Evolutionary conservation across 1,139 yeast genomes (phyloP).

Genomic region (Scheffersomyces insectosa): DNA sequence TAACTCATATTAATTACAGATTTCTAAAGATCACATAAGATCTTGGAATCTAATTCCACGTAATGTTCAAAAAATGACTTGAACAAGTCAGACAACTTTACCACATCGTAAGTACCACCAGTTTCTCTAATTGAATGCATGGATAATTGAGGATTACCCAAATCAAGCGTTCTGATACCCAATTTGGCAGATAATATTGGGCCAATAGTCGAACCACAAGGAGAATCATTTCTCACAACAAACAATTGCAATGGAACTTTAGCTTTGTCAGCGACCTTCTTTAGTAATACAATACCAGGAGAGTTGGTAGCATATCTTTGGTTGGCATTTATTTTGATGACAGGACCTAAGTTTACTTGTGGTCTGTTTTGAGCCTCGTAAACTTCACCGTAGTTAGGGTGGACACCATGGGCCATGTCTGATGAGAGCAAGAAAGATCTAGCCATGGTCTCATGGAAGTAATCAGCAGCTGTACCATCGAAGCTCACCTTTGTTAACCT

Average conservation of each 20-base stretch:
- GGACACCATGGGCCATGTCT: constrained; percentile 96
- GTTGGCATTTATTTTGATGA: constrained; percentile 88
- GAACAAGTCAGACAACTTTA: constrained; percentile 61
- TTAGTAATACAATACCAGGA: constrained; percentile 78
- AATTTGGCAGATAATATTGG: constrained; percentile 87
- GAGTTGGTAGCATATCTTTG: constrained; percentile 95
- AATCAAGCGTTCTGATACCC: constrained; percentile 86
- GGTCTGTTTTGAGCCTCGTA: constrained; percentile 84
- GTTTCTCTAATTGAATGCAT: constrained; percentile 98
- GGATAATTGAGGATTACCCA: constrained; percentile 91
- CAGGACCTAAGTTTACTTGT: constrained; percentile 83
- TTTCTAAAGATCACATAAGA: constrained; percentile 22
- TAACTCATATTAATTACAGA: not conserved
- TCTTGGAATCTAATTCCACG: constrained; percentile 26
- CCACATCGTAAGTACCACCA: constrained; percentile 79
- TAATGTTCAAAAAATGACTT: constrained; percentile 55
- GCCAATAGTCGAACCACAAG: constrained; percentile 97
- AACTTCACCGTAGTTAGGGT: constrained; percentile 80
- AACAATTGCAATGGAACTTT: constrained; percentile 76
- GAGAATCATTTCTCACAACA: constrained; percentile 88
- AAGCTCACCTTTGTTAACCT: constrained; percentile 56
- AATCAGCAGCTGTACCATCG: constrained; percentile 15
- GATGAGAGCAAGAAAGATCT: constrained; percentile 88
- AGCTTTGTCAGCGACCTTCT: constrained; percentile 66
- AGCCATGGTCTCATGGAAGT: constrained; percentile 65